Conservation (phyloP, 768 basidiomycete genomes). For the Rubroboletus satanas region DNA sequence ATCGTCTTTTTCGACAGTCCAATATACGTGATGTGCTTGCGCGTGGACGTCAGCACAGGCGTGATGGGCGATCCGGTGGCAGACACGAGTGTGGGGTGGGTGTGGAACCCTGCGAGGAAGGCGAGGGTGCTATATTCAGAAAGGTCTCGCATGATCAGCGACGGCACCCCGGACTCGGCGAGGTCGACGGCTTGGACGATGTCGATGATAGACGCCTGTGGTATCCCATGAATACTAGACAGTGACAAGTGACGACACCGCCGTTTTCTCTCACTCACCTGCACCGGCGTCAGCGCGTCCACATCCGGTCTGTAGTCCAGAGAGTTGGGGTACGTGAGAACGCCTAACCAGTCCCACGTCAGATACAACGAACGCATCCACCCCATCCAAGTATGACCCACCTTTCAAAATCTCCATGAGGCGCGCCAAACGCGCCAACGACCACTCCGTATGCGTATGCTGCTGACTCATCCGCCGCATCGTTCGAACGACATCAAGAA, state of each 20-base stretch:
- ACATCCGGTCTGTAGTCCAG: slow-evolving; percentile 88
- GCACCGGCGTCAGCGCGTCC: slow-evolving; percentile 74
- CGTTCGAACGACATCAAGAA: slow-evolving; percentile 67
- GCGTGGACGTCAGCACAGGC: slow-evolving; percentile 26
- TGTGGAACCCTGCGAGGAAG: slow-evolving; percentile 76
- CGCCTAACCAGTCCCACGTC: slow-evolving; percentile 38
- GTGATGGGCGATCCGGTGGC: slow-evolving; percentile 11
- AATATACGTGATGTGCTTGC: slow-evolving; percentile 80
- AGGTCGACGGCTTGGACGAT: slow-evolving; percentile 68
- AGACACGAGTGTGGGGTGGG: slow-evolving; percentile 26
- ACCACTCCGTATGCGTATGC: slow-evolving; percentile 56
- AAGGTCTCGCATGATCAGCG: slow-evolving; percentile 76
- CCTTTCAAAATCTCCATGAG: slow-evolving; percentile 81
- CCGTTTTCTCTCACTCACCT: slow-evolving; percentile 42
- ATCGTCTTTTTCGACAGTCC: slow-evolving; percentile 85
- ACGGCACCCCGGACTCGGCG: slow-evolving; percentile 55
- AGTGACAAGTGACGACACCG: not conserved
- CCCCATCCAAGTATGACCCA: slow-evolving; percentile 17
- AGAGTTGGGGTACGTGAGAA: slow-evolving; percentile 76
- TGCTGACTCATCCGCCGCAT: slow-evolving; percentile 49
- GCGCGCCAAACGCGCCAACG: slow-evolving; percentile 55
- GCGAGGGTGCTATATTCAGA: slow-evolving; percentile 85
- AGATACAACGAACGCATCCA: not conserved
- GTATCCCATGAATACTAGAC: slow-evolving; percentile 8
- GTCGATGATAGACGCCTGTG: slow-evolving; percentile 66